Evolutionary conservation across 768 basidiomycete species (phyloP).

Genomic region (Holtermanniella nyarrowii): DNA sequence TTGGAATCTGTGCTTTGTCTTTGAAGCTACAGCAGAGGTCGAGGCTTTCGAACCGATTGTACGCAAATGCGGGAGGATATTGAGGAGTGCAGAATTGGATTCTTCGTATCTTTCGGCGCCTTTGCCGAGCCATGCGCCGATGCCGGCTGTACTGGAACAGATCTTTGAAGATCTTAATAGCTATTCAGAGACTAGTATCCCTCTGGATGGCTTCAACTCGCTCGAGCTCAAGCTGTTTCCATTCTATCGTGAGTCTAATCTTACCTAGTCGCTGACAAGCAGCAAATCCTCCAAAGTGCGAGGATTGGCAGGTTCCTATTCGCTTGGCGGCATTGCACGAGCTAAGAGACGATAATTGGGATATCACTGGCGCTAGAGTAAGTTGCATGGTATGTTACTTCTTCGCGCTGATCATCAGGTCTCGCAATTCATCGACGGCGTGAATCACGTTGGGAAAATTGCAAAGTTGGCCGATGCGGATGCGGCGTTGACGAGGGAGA

Average conservation of each 20-base stretch:
- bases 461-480: conserved; percentile 87
- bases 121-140: conserved; percentile 51
- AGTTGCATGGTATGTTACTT: conserved; percentile 48
- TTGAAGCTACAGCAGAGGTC: conserved; percentile 77
- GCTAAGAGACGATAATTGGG: conserved; percentile 85
- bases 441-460: conserved; percentile 81
- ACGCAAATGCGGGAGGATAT: conserved; percentile 81
- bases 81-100: conserved; percentile 87
- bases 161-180: conserved; percentile 95
- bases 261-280: background rate
- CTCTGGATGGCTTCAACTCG: conserved; percentile 79
- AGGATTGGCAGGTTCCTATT: conserved; percentile 92
- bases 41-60: conserved; percentile 95
- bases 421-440: conserved; percentile 73
- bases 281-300: conserved; percentile 74
- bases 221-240: conserved; percentile 94
- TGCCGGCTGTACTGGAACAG: conserved; percentile 82
- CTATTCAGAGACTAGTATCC: conserved; percentile 89
- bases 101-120: conserved; percentile 74
- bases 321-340: conserved; percentile 72
- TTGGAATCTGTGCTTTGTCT: conserved; percentile 94
- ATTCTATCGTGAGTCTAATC: conserved; percentile 54
- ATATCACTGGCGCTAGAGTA: conserved; percentile 63
- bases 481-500: conserved; percentile 65
- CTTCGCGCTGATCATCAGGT: conserved; percentile 46